phyloP scores from a whole-genome alignment of 345 rosid species.

The Euphorbia lathyris region DNA sequence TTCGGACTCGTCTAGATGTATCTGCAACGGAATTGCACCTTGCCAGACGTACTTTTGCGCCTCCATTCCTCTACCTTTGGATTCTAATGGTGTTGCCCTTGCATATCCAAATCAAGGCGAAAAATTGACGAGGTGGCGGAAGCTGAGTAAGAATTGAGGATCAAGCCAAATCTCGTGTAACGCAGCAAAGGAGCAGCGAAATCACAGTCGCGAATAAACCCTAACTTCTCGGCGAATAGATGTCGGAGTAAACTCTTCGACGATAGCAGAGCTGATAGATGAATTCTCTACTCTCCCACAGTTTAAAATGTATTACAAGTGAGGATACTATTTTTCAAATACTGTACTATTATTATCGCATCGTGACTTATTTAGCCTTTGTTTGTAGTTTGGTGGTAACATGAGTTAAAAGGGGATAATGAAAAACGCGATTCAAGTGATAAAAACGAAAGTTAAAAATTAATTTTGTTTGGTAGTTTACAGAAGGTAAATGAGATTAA shows the following conservation, averaged over 20 bases:
- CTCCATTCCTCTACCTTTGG: conserved; percentile 31
- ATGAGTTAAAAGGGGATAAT: no score
- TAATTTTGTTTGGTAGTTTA: no score
- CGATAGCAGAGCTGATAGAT: neutral
- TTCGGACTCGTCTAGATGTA: conserved; percentile 83
- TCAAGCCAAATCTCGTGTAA: neutral
- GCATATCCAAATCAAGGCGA: neutral
- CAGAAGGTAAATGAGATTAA: no score
- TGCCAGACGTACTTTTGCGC: conserved; percentile 74
- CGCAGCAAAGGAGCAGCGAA: neutral
- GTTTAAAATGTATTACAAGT: neutral
- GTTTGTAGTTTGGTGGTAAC: no score
- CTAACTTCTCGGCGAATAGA: neutral
- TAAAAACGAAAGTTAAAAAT: no score
- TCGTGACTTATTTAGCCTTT: no score
- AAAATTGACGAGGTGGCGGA: neutral
- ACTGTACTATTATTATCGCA: no score
- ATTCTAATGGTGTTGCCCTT: neutral
- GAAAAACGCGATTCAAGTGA: no score
- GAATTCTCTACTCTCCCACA: neutral
- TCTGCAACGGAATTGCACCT: conserved; percentile 88
- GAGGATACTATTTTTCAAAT: neutral
- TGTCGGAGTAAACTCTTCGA: neutral
- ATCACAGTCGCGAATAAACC: neutral
- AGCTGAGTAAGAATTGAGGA: neutral